A percentile compares a stretch with the other conserved stretches of the same genome.
These are phyloP conservation scores for Paxillus ammoniavirescens DNA, from an alignment of 768 basidiomycete species.

Conservation along the genomic window DNA sequence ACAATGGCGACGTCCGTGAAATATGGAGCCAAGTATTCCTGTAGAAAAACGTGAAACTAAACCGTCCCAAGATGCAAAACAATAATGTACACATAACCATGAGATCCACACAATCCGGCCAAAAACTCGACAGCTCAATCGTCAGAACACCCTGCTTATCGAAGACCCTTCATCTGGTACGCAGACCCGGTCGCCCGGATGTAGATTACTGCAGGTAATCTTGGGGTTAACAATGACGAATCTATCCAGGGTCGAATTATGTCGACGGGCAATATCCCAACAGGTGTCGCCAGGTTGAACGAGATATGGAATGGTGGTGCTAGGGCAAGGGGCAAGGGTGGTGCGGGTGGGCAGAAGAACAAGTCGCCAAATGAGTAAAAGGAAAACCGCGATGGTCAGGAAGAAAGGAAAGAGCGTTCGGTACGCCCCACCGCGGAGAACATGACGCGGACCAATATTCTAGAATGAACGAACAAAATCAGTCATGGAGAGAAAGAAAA, in stretches of 20 bases:
- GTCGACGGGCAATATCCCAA: conserved; percentile 55
- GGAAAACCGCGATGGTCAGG: conserved; percentile 60
- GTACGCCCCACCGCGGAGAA: conserved; percentile 45
- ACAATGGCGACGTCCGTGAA: neutral
- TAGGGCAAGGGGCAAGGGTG: conserved; percentile 27
- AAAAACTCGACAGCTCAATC: neutral
- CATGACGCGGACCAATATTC: conserved; percentile 27
- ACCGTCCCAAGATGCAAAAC: conserved; percentile 7
- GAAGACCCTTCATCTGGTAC: conserved; percentile 44
- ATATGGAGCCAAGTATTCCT: neutral
- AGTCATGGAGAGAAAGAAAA: neutral
- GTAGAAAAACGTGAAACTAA: neutral
- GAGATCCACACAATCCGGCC: conserved; percentile 5
- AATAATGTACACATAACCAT: conserved; percentile 18
- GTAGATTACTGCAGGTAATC: conserved; percentile 55
- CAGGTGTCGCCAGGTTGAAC: conserved; percentile 62
- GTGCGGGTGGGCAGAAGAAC: conserved; percentile 37
- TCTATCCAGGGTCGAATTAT: conserved; percentile 50
- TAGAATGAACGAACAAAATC: conserved; percentile 27
- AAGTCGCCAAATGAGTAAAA: conserved; percentile 65
- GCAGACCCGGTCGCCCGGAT: conserved; percentile 61
- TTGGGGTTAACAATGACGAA: conserved; percentile 52
- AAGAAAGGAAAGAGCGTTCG: conserved; percentile 70
- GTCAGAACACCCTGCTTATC: conserved; percentile 28
- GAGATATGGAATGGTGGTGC: conserved; percentile 42